Evolutionary conservation across 352 stramenopile species (phyloP).

Genomic region (Globisporangium mamillatum): DNA sequence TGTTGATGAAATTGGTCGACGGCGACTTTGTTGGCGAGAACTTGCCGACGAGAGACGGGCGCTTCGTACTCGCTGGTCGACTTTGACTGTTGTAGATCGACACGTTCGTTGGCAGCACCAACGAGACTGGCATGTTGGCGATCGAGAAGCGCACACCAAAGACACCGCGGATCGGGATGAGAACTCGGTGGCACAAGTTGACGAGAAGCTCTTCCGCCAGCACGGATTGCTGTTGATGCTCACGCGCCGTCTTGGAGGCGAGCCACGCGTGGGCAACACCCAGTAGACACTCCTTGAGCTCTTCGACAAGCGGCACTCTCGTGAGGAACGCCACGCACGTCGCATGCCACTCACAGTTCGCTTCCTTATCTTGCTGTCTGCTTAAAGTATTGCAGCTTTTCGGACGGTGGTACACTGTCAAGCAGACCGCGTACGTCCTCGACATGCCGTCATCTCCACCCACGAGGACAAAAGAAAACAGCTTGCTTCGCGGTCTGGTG

Average conservation of each 20-base stretch:
- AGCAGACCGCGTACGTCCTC: slow-evolving; percentile 65
- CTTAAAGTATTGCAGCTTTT: neutral
- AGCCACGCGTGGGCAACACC: slow-evolving; percentile 57
- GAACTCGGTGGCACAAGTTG: slow-evolving; percentile 51
- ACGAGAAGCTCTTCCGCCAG: slow-evolving; percentile 36
- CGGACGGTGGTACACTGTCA: slow-evolving; percentile 64
- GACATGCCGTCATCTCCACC: slow-evolving; percentile 70
- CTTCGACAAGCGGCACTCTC: slow-evolving; percentile 57
- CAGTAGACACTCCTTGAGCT: slow-evolving; percentile 51
- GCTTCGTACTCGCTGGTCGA: slow-evolving; percentile 8
- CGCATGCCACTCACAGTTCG: slow-evolving; percentile 46
- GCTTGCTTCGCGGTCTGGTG: slow-evolving; percentile 40
- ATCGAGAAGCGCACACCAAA: slow-evolving; percentile 62
- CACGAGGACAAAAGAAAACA: slow-evolving; percentile 82
- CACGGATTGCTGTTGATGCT: neutral
- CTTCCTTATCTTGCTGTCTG: slow-evolving; percentile 8
- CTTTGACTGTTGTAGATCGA: slow-evolving; percentile 43
- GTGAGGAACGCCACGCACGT: slow-evolving; percentile 77
- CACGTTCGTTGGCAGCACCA: slow-evolving; percentile 51
- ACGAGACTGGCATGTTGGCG: slow-evolving; percentile 26
- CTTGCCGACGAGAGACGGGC: slow-evolving; percentile 11
- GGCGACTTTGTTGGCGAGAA: slow-evolving; percentile 42
- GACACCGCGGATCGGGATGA: slow-evolving; percentile 61
- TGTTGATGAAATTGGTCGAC: slow-evolving; percentile 42
- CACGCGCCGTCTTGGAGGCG: slow-evolving; percentile 1